Evolutionary conservation across 2,329 filamentous ascomycete species (phyloP), one percentile per base, ranked within the genome.

Genomic region (Fusarium cyanostomum): DNA sequence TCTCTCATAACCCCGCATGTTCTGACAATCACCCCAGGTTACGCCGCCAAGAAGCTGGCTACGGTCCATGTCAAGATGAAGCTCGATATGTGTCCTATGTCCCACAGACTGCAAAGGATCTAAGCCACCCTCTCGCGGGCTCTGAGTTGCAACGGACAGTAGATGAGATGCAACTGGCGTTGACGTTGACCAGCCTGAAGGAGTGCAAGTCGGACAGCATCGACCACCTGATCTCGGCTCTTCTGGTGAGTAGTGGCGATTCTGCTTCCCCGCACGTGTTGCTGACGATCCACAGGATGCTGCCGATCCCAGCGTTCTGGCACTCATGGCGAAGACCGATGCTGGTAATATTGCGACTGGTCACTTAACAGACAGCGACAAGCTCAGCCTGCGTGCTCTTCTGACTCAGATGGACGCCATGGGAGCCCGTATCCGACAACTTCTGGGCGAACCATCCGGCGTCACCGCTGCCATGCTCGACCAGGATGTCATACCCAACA

Each of bases 121-220:
- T 49, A 21, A 46, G 34, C 27, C 60, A 52, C 30, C 69, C 69
- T 28, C 48, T 70, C 41, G 37, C 65, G 44, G 71, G 80, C 62
- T 77, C 80, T 67, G 61, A 78, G 71, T 62, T 73, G 49, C 74
- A 77, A 51, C 79, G 78, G 45, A 79, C 76, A n/a, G 75, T 91
- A 16, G 81, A 84, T 49, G 86, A 91, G 73, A 84, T 89, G 71
- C 88, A 91, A 71, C 83, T 87, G 38, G 88, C 87, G 5, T 80
- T 92, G 58, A 87, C 86, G 59, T 80, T 92, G 28, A 80, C 84
- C 39, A 82, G 84, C 60, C 78, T 92, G 43, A 80, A 80, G 52
- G 80, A 81, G 64, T 79, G 82, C 61, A 75, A 76, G 50, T 80
- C 82, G 21, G 78, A 85, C 45, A 78, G 80, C 28, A 72, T 88